A percentile compares a stretch with the other conserved stretches of the same genome.
phyloP scores from a whole-genome alignment of 2,329 filamentous ascomycete genomes.

The Phyllosticta paracitricarpa region DNA sequence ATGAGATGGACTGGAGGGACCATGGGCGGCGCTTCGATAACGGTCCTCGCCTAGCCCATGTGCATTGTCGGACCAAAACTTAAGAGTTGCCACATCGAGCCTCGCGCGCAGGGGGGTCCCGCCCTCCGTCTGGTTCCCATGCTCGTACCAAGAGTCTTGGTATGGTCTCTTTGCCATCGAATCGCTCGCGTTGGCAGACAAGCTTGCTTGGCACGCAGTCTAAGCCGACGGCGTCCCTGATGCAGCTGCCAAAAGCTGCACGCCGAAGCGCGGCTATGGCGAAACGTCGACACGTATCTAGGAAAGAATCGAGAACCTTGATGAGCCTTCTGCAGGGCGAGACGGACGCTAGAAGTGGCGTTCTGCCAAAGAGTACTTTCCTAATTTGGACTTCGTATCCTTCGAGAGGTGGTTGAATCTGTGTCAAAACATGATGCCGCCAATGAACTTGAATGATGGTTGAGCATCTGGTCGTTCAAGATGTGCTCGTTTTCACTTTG shows the following conservation, averaged over 20 bases:
- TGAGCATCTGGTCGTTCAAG: background rate
- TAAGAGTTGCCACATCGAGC: background rate
- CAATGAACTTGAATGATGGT: background rate
- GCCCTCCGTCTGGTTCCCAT: background rate
- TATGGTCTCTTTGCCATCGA: background rate
- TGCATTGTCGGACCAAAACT: background rate
- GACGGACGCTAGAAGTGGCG: background rate
- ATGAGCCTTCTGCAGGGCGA: background rate
- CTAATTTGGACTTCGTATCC: background rate
- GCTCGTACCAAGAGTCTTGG: background rate
- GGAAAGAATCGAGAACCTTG: background rate
- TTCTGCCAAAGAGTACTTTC: background rate
- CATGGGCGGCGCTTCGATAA: background rate
- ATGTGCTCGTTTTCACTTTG: background rate
- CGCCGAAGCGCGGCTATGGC: background rate
- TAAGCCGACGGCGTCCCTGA: background rate
- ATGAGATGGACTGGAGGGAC: background rate
- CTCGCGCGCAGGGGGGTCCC: background rate
- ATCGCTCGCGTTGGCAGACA: background rate
- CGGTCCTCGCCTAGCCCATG: background rate
- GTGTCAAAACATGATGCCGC: background rate
- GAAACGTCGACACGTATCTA: background rate
- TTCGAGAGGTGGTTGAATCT: background rate
- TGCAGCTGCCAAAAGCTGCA: background rate
- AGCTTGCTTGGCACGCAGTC: background rate